Base-by-base conservation (phyloP, 1,284 basidiomycete species). In the Bondarzewia mesenterica region DNA sequence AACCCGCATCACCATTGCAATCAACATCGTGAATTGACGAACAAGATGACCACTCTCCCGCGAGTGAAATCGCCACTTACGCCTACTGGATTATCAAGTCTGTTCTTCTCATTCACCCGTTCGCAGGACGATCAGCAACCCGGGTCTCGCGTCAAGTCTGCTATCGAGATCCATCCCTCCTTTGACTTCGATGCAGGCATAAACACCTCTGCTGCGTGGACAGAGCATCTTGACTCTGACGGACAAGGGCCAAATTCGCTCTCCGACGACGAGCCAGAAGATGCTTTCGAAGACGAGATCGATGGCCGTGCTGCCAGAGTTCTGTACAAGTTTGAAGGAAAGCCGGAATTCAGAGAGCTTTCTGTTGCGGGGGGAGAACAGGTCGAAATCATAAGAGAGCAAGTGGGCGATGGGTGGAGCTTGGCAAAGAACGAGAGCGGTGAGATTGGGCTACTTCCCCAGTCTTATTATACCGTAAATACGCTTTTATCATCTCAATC, bases 141-240 rank as follows among this genome's bases (percentile, higher is more conserved):
- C 16, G 22, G 18, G 10, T 16, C 48, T 32, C 52, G 39, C 15
- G 43, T 47, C 22, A 50, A 44, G 48, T 54, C 57, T 20, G 52
- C 58, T 6, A 38, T 53, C 37, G 51, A 55, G 29, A 50, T 53
- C 23, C 52, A 54, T 25, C 53, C 29, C 6, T 3, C 29, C 29
- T 10, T 71, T 27, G 78, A 79, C 47, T 87, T 88, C 57, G 86
- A 88, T 61, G 77, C 80, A 5, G 85, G 86, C 2, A 72, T 89
- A 61, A 86, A 89, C 63, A 74, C 82, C 4, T 89, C 86, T 1
- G 64, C 72, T 2, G 85, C 82, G 5, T 89, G 85, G 85, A 82
- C 82, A 14, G 81, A 77, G 49, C 76, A 78, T 51, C 67, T 79
- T 7, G 72, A 74, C 51, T 65, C 66, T 7, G 68, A 63, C 18